These are phyloP conservation scores for Vigna mungo DNA, from an alignment of 306 rosid species.

Conservation along the genomic window DNA sequence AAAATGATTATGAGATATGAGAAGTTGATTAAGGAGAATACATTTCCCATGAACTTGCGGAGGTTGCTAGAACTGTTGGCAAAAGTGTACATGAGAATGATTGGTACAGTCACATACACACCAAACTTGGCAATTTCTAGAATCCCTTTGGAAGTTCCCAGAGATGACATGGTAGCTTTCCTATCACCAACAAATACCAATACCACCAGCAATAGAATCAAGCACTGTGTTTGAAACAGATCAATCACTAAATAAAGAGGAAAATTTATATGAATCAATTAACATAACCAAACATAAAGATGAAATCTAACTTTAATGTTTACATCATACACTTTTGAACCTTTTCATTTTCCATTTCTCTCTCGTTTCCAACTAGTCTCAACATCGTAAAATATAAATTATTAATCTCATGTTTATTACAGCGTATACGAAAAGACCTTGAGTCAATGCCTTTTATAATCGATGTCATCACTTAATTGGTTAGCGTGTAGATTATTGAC, in stretches of 20 bases:
- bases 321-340: background rate
- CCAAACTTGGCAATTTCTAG: conserved; percentile 92
- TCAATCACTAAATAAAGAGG: background rate
- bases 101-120: conserved; percentile 71
- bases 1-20: background rate
- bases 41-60: conserved; percentile 83
- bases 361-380: background rate
- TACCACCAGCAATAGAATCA: background rate
- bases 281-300: background rate
- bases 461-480: background rate
- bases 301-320: background rate
- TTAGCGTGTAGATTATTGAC: background rate
- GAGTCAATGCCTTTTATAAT: background rate
- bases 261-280: background rate
- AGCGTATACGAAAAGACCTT: background rate
- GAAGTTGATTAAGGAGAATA: conserved; percentile 38
- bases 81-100: conserved; percentile 77
- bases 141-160: conserved; percentile 82
- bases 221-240: background rate
- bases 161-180: conserved; percentile 57
- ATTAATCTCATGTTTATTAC: background rate
- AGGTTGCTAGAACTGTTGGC: conserved; percentile 73
- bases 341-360: background rate
- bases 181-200: background rate
- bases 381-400: background rate